Evolutionary conservation across 441 rosid species (phyloP).

Genomic region (Erodium trifolium): DNA sequence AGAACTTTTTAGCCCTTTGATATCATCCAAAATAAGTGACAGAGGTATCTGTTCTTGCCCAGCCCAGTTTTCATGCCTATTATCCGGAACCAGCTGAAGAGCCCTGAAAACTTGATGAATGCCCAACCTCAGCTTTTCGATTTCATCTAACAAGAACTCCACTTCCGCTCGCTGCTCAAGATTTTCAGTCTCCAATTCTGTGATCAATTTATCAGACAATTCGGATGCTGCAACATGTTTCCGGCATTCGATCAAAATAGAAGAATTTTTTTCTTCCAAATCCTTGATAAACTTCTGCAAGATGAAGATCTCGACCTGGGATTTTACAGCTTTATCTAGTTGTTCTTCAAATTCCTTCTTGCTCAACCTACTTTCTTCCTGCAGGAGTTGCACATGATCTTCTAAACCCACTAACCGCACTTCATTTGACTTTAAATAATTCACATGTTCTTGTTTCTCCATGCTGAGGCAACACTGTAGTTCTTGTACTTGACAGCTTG

Average conservation of each 20-base stretch:
- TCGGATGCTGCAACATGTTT: slow-evolving; percentile 52
- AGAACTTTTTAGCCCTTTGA: slow-evolving; percentile 37
- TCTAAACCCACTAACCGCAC: slow-evolving; percentile 61
- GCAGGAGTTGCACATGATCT: slow-evolving; percentile 50
- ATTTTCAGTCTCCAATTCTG: slow-evolving; percentile 61
- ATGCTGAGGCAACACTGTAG: slow-evolving; percentile 46
- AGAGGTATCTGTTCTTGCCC: slow-evolving; percentile 31
- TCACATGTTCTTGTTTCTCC: slow-evolving; percentile 54
- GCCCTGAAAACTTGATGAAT: slow-evolving; percentile 46
- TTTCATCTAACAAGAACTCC: slow-evolving; percentile 60
- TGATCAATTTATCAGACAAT: slow-evolving; percentile 43
- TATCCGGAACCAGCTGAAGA: slow-evolving; percentile 40
- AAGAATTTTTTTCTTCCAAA: slow-evolving; percentile 47
- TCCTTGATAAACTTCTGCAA: slow-evolving; percentile 58
- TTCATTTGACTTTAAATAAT: slow-evolving; percentile 48
- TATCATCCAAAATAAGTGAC: slow-evolving; percentile 35
- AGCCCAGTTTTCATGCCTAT: slow-evolving; percentile 23
- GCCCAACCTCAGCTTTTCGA: slow-evolving; percentile 18
- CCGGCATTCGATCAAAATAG: slow-evolving; percentile 52
- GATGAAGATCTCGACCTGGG: slow-evolving; percentile 58
- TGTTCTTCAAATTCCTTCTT: slow-evolving; percentile 76
- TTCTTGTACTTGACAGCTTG: slow-evolving; percentile 44
- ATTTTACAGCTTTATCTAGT: slow-evolving; percentile 56
- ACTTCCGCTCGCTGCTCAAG: slow-evolving; percentile 67
- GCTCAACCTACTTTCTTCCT: slow-evolving; percentile 55